These are phyloP conservation scores for Hemisphaericaspora nanyangensis DNA, from an alignment of 805 yeast genomes.

Conservation along the genomic window DNA sequence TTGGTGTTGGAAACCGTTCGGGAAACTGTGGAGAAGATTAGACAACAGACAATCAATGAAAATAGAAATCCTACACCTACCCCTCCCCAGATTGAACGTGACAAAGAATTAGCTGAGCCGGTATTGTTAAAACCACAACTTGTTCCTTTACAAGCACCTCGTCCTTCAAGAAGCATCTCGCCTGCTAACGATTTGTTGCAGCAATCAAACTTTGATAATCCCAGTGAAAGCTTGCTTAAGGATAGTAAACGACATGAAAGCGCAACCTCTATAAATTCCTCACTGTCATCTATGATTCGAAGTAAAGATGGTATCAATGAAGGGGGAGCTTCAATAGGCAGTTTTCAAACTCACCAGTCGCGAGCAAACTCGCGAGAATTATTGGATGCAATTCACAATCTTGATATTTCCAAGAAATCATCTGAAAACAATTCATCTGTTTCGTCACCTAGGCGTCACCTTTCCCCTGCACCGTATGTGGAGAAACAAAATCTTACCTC, in stretches of 20 bases:
- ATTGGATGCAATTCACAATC: slow-evolving; percentile 23
- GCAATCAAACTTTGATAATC: slow-evolving; percentile 17
- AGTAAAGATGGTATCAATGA: slow-evolving; percentile 1
- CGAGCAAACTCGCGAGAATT: slow-evolving; percentile 18
- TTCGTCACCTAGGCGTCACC: slow-evolving; percentile 54
- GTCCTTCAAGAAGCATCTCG: slow-evolving; percentile 23
- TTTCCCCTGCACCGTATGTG: slow-evolving; percentile 49
- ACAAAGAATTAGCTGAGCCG: not conserved
- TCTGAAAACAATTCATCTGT: slow-evolving; percentile 25
- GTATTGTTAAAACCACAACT: not conserved
- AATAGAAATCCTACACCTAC: not conserved
- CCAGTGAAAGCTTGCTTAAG: slow-evolving; percentile 37
- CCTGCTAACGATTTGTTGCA: slow-evolving; percentile 12
- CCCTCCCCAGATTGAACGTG: not conserved
- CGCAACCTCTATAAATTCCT: slow-evolving; percentile 11
- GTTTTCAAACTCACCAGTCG: not conserved
- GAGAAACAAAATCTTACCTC: slow-evolving; percentile 56
- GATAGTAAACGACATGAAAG: not conserved
- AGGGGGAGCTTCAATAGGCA: not conserved
- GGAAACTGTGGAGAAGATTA: slow-evolving; percentile 56
- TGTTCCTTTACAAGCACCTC: slow-evolving; percentile 25
- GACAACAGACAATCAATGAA: slow-evolving; percentile 25
- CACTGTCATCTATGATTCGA: slow-evolving; percentile 14
- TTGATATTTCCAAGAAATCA: slow-evolving; percentile 21
- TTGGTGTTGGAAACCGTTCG: slow-evolving; percentile 60